phyloP scores from a whole-genome alignment of 805 yeast species.

The Starmerella gropengiesseri region DNA sequence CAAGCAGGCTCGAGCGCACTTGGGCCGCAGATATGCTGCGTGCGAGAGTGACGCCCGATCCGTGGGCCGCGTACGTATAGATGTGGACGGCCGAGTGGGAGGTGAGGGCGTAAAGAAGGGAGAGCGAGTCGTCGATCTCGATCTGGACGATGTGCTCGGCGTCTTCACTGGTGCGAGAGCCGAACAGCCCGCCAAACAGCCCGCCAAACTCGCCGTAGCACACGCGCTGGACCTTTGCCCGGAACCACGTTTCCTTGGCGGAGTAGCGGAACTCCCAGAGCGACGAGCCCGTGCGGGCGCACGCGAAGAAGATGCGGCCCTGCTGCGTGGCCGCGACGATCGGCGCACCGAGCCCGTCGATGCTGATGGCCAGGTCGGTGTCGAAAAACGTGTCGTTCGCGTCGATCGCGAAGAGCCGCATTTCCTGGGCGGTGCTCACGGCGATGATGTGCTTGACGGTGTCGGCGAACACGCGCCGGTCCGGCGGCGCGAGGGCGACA shows the following conservation, averaged over 20 bases:
- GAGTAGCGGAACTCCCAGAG: slow-evolving; percentile 83
- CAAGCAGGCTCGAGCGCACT: slow-evolving; percentile 7
- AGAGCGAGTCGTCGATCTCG: slow-evolving; percentile 66
- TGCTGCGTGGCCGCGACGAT: slow-evolving; percentile 52
- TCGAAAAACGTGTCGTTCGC: slow-evolving; percentile 58
- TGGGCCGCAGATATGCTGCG: slow-evolving; percentile 3
- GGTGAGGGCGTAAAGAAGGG: slow-evolving; percentile 68
- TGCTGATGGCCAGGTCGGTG: slow-evolving; percentile 70
- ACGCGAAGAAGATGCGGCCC: slow-evolving; percentile 74
- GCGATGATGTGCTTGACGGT: slow-evolving; percentile 62
- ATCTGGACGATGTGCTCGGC: slow-evolving; percentile 52
- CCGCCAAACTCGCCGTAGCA: slow-evolving; percentile 39
- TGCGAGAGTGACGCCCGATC: slow-evolving; percentile 3
- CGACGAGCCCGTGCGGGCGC: slow-evolving; percentile 62
- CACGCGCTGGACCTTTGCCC: slow-evolving; percentile 68
- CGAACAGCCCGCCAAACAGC: slow-evolving; percentile 22
- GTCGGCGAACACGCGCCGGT: slow-evolving; percentile 66
- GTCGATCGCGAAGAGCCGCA: slow-evolving; percentile 67
- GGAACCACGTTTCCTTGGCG: slow-evolving; percentile 76
- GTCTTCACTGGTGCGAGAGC: slow-evolving; percentile 7
- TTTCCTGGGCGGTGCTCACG: slow-evolving; percentile 68
- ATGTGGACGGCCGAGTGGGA: slow-evolving; percentile 72
- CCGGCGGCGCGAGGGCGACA: slow-evolving; percentile 72
- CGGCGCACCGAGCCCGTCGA: slow-evolving; percentile 65
- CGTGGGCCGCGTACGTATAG: slow-evolving; percentile 41